Evolutionary conservation across 331 rosid genomes (phyloP), one percentile per base, ranked within the genome.

Genomic region (Malus hybrid): DNA sequence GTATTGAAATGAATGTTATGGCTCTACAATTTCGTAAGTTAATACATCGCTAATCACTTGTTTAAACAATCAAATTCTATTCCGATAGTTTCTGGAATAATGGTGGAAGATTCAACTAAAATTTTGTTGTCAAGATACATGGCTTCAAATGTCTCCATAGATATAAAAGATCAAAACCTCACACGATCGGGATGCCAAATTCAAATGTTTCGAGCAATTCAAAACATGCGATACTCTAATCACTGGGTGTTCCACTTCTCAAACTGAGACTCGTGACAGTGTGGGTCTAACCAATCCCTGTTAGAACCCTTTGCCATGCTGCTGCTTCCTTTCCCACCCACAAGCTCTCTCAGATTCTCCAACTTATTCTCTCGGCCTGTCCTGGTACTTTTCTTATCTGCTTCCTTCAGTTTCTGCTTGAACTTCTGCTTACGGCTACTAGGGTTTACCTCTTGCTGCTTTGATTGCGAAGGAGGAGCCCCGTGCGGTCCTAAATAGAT

Each of bases 401-500:
- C 99, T 82, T 92, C 99, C 81, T 90, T 94, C 85, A 94, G 77
- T 78, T 90, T 94, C 84, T 88, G 97, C 85, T 88, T 92, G 67
- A 92, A 80, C 76, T 85, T 80, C 79, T 90, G 97, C 85, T 92
- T 94, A 28, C 96, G 86, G 79, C 82, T 88, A 12, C 86, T n/a
- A 20, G 90, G 57, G 76, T 80, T 86, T 39, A 62, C 76, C 69
- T 94, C 96, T 76, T 84, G 96, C 78, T 89, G 90, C 82, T 88
- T 94, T 39, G 96, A 83, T 20, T 85, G 96, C 9, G 93, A 91
- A 65, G 99, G 97, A 39, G 96, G 96, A 0, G 97, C 96, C 32
- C 97, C 97, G 73, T 92, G 97, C 0, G 99, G 99, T 18, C 99
- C 99, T 20, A 95, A 87, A 77, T 95, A 95, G 78, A 94, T 92